Evolutionary conservation across 352 stramenopile genomes (phyloP), one percentile per base, ranked within the genome.

Genomic region (Phytophthora syringae): DNA sequence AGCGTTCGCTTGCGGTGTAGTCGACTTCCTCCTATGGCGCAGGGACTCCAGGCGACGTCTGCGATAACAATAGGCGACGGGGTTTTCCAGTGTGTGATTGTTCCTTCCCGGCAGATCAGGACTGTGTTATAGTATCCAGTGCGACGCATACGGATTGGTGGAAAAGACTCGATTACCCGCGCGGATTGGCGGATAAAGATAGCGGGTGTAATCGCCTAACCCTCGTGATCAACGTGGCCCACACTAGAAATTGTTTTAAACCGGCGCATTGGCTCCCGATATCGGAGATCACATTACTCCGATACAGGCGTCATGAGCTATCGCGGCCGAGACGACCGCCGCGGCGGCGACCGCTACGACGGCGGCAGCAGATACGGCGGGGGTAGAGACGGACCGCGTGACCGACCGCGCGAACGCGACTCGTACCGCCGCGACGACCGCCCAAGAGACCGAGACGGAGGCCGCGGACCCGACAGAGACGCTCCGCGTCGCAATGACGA

Each of bases 341-440:
- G 58, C 49, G 64, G 72, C 18, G 58, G 64, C 52, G 60, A 76
- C 39, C 47, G 68, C 51, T 67, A 63, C 45, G 65, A 73, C 7
- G 53, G 60, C 28, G 53, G 49, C 42, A 65, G 52, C 39, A 76
- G 63, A 67, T 76, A 79, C 43, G 63, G 67, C 39, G 39, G 39
- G 50, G 67, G 49, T 30, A 55, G 65, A 50, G 72, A 77, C 2
- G 48, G 63, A 11, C 54, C 60, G 13, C 52, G 71, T n/a, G 66
- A 76, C 22, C 28, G 67, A 7, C 54, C 64, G 12, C 69, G 69
- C 2, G 69, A 77, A 21, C 64, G 77, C 56, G 76, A 77, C 59
- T 67, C 72, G 24, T 78, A 85, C 58, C 65, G 70, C 22, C 55
- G 65, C 25, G 65, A 75, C 27, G 76, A 84, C 42, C 63, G 65